Evolutionary conservation across 441 rosid genomes (phyloP), one percentile per base, ranked within the genome.

Genomic region (Croton laevigatus): DNA sequence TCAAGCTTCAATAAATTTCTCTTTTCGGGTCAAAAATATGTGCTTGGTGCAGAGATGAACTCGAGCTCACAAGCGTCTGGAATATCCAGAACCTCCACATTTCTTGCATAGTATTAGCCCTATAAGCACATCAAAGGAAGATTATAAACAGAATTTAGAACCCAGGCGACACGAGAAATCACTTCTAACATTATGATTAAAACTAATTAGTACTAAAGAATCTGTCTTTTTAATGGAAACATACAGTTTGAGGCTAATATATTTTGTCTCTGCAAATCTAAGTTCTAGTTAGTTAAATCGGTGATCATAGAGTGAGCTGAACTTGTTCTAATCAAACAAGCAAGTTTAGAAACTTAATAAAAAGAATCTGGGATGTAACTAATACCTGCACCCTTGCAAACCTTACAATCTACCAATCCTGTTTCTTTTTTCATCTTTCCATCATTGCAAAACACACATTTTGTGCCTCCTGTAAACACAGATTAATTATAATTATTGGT

Each of bases 331-430:
- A n/a, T n/a, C n/a, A n/a, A 55, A 54, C 19, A 58, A 66, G 42
- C 7, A 22, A 48, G 49, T 32, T 2, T 1, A 6, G 3, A 14
- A 10, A 34, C 22, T 49, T 19, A 14, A 17, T 13, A 6, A 42
- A 38, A 38, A 23, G 23, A 63, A 68, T 40, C 48, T 46, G 19
- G 22, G 60, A 71, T 40, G 45, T 11, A 27, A 27, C 1, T n/a
- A 20, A 45, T 82, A 91, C 97, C 96, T 88, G 94, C 91, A 68
- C 97, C 97, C 75, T 84, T 91, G 87, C 96, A 91, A 36, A 91
- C 93, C 77, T 74, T 88, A 70, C 97, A 93, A 59, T 88, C 83
- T 46, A 89, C 87, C 75, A 79, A 59, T 13, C 98, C 89, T 0
- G 86, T 79, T 75, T 88, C 97, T 58, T 82, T 81, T 80, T 88